Evolutionary conservation across 148 eudicot species (phyloP), one percentile per base, ranked within the genome.

Genomic region (Silene uniflora): DNA sequence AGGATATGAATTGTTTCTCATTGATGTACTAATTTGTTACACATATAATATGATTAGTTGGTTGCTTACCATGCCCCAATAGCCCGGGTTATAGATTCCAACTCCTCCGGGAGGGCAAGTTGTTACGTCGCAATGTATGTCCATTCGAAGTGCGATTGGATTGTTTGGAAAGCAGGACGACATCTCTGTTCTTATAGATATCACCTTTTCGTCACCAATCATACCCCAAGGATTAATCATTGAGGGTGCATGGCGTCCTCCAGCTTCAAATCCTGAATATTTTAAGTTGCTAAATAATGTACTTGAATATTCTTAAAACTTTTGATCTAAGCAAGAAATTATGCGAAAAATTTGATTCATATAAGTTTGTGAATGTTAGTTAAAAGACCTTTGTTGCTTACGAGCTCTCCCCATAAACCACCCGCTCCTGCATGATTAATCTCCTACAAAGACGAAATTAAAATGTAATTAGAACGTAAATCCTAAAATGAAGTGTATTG

Each of bases 401-500:
- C 85, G 21, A 85, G 88, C 73, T 85, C 85, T 1, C 84, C 78
- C 88, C 88, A 85, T 25, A 85, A 77, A 55, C 88, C 88, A 49
- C 88, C 88, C 52, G 63, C 84, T 16, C 88, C 88, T 2, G 88
- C 88, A 75, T 85, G 87, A 66, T 85, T 85, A 62, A 85, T 85
- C 80, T 85, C 87, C 87, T 85, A 54, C 59, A 52, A 24, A 12
- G 16, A 23, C 39, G 0, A 12, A 18, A 42, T 23, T 24, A 24
- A 3, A n/a, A n/a, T 8, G 2, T 13, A 19, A 60, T 49, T 52
- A 47, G 5, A 6, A 10, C n/a, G n/a, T n/a, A n/a, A n/a, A n/a
- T n/a, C 7, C 18, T 35, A 35, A 39, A 39, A 6, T 39, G 9
- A 39, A 39, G 44, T 6, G 44, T n/a, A n/a, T n/a, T n/a, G n/a